phyloP scores from a whole-genome alignment of 352 stramenopile genomes.

The Pythium guiyangense region DNA sequence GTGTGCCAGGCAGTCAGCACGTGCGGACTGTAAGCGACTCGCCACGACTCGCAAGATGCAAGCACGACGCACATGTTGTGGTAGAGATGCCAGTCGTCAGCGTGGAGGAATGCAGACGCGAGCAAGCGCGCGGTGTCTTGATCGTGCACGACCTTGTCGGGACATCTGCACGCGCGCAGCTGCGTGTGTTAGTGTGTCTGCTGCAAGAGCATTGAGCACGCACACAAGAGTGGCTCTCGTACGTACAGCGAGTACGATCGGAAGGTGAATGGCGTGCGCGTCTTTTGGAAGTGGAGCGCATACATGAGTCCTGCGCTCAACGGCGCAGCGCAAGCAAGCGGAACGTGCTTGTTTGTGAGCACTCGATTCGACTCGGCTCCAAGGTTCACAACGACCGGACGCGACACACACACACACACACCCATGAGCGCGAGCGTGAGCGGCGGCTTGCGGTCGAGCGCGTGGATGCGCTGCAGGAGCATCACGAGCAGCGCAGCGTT shows the following conservation, averaged over 20 bases:
- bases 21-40: not conserved
- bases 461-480: conserved; percentile 39
- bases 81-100: conserved; percentile 84
- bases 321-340: too few relatives aligned
- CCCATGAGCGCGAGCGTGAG: conserved; percentile 42
- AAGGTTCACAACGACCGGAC: not conserved
- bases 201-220: too few relatives aligned
- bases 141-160: conserved; percentile 39
- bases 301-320: conserved; percentile 38
- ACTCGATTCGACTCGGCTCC: not conserved
- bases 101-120: conserved; percentile 75
- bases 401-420: conserved; percentile 6
- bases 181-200: too few relatives aligned
- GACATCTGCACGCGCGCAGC: conserved; percentile 45
- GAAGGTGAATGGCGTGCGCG: conserved; percentile 25
- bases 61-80: conserved; percentile 81
- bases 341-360: not conserved
- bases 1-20: not conserved
- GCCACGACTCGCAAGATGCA: conserved; percentile 2
- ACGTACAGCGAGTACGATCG: conserved; percentile 46
- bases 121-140: conserved; percentile 45
- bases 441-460: conserved; percentile 59
- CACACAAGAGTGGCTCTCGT: not conserved
- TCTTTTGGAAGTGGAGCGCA: conserved; percentile 50
- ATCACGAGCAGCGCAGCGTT: conserved; percentile 30